Evolutionary conservation across 176 grass and related monocot species (phyloP).

Genomic region (Elaeis guineensis): DNA sequence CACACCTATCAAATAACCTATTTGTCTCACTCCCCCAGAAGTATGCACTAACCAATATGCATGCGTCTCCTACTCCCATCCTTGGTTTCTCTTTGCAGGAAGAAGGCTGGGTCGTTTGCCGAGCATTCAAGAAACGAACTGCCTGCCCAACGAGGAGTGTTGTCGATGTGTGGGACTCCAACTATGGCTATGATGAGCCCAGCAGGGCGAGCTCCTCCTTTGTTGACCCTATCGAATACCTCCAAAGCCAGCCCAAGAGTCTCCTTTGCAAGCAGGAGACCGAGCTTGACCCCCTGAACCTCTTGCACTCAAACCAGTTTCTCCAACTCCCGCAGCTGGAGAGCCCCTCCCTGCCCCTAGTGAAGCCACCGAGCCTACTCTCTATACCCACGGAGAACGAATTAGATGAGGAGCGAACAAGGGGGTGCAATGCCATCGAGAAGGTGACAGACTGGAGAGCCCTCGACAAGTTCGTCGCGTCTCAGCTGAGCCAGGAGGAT

Average conservation of each 20-base stretch:
- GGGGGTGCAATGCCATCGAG: neutral
- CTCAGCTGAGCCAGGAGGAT: conserved; percentile 39
- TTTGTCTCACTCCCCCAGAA: too few species aligned
- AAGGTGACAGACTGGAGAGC: conserved; percentile 35
- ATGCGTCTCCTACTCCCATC: neutral
- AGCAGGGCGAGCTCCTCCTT: conserved; percentile 5
- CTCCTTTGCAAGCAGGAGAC: conserved; percentile 38
- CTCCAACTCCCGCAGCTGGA: conserved; percentile 39
- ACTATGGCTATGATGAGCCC: conserved; percentile 20
- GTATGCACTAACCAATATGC: too few species aligned
- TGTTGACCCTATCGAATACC: conserved; percentile 14
- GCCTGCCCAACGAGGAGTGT: conserved; percentile 40
- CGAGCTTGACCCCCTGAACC: conserved; percentile 27
- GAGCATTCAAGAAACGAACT: conserved; percentile 91
- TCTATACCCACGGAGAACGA: neutral
- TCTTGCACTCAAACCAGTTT: conserved; percentile 30
- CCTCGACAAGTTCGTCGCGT: conserved; percentile 45
- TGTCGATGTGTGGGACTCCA: conserved; percentile 45
- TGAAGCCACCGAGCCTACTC: conserved; percentile 2
- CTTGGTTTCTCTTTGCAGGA: conserved; percentile 33
- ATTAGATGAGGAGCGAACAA: conserved; percentile 1
- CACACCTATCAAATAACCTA: too few species aligned
- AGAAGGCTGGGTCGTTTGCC: conserved; percentile 97
- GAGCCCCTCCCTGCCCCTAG: conserved; percentile 15
- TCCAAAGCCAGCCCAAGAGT: conserved; percentile 12